phyloP scores from a whole-genome alignment of 164 flowering plant species.

The Aristolochia fimbriata region DNA sequence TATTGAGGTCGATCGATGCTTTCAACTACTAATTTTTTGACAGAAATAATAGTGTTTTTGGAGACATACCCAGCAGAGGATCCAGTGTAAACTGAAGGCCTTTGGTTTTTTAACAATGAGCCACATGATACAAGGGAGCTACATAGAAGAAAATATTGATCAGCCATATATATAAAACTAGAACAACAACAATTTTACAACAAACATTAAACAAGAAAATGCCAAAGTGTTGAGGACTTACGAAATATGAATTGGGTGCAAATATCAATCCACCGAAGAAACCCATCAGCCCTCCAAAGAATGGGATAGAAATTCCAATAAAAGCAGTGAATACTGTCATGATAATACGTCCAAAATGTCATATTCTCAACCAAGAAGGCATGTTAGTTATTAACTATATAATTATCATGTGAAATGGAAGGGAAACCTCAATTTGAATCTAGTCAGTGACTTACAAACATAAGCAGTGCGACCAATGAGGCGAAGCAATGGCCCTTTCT shows the following conservation, averaged over 20 bases:
- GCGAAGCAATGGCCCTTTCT: too few species aligned
- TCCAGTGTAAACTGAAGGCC: too few species aligned
- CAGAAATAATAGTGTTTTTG: too few species aligned
- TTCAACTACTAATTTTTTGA: too few species aligned
- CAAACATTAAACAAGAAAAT: background rate
- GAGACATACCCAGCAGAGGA: too few species aligned
- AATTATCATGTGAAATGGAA: background rate
- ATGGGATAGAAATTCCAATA: conserved; percentile 53
- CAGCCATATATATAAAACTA: too few species aligned
- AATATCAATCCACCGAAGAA: conserved; percentile 76
- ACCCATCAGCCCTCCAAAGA: conserved; percentile 66
- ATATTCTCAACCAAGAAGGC: too few species aligned
- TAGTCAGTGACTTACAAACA: conserved; percentile 36
- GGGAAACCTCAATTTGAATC: background rate
- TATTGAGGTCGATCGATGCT: too few species aligned
- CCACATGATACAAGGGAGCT: conserved; percentile 87
- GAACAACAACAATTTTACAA: too few species aligned
- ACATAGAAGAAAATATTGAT: conserved; percentile 3
- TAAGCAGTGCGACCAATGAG: conserved; percentile 33
- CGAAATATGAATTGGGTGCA: conserved; percentile 55
- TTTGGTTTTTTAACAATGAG: too few species aligned
- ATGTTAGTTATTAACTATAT: background rate
- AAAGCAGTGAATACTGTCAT: conserved; percentile 67
- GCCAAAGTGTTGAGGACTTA: conserved; percentile 15
- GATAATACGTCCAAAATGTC: too few species aligned